phyloP scores from a whole-genome alignment of 176 grass and related monocot species.

The Cymbopogon citratus region DNA sequence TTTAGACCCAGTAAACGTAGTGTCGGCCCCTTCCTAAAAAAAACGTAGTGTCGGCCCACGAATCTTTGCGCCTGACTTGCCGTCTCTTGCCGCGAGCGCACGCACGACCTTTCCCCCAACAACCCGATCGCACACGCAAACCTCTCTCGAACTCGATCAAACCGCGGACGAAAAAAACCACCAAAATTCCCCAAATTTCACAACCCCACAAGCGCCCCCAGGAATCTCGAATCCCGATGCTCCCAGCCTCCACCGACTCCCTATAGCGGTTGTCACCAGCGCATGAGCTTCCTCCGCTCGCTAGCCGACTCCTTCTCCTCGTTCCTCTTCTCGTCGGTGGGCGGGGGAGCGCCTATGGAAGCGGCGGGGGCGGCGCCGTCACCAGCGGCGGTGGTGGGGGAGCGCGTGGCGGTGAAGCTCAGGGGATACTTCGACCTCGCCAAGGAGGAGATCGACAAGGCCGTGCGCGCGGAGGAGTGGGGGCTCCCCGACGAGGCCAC shows the following conservation, averaged over 20 bases:
- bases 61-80: neutral
- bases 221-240: conserved; percentile 12
- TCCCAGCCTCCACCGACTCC: neutral
- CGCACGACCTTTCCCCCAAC: neutral
- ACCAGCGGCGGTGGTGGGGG: conserved; percentile 55
- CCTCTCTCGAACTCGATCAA: conserved; percentile 3
- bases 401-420: conserved; percentile 82
- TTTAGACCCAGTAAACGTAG: too few species aligned
- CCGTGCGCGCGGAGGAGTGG: conserved; percentile 89
- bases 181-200: neutral
- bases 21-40: too few species aligned
- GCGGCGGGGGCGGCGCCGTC: conserved; percentile 19
- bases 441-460: conserved; percentile 97
- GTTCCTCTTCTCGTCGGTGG: neutral
- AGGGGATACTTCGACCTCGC: conserved; percentile 95
- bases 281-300: conserved; percentile 61
- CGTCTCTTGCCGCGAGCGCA: neutral
- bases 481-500: conserved; percentile 63
- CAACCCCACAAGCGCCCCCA: neutral
- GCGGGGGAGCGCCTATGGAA: conserved; percentile 22
- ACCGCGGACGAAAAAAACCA: neutral
- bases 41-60: neutral
- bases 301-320: conserved; percentile 52
- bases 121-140: conserved; percentile 25
- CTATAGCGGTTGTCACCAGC: neutral